A percentile compares a stretch with the other conserved stretches of the same genome.
Evolutionary conservation across 1,284 basidiomycete genomes (phyloP).

Genomic region (Leccinum variabile): DNA sequence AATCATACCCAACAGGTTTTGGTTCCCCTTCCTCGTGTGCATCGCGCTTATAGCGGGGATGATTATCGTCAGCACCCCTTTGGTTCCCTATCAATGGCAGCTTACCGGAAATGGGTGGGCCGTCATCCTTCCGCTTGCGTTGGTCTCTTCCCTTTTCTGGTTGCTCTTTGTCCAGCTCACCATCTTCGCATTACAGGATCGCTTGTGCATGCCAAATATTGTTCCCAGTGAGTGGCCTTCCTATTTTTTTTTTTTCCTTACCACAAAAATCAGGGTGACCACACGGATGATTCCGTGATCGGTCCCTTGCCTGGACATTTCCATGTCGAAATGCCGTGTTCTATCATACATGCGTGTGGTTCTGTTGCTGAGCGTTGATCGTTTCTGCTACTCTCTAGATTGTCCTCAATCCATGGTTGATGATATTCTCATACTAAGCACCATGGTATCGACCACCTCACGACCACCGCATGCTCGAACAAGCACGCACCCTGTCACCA

Average conservation of each 20-base stretch:
- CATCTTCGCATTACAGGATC: conserved; percentile 39
- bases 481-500: neutral
- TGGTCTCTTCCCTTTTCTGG: conserved; percentile 30
- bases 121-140: conserved; percentile 67
- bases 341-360: neutral
- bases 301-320: neutral
- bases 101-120: conserved; percentile 64
- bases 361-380: conserved; percentile 19
- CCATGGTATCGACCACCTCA: conserved; percentile 9
- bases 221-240: conserved; percentile 54
- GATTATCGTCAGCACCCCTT: conserved; percentile 53
- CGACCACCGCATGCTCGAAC: conserved; percentile 6
- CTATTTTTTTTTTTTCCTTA: neutral
- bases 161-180: neutral
- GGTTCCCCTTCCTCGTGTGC: conserved; percentile 37
- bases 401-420: conserved; percentile 76
- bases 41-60: conserved; percentile 48
- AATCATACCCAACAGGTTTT: conserved; percentile 28
- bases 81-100: conserved; percentile 64
- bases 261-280: neutral
- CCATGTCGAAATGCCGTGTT: conserved; percentile 5
- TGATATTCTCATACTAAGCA: conserved; percentile 70
- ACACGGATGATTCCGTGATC: conserved; percentile 6
- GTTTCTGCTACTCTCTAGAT: conserved; percentile 44
- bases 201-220: conserved; percentile 63